A percentile compares a stretch with the other conserved stretches of the same genome.
These are phyloP conservation scores for Paraphysoderma sedebokerense DNA, from an alignment of 371 early-diverging fungal species.

Conservation along the genomic window DNA sequence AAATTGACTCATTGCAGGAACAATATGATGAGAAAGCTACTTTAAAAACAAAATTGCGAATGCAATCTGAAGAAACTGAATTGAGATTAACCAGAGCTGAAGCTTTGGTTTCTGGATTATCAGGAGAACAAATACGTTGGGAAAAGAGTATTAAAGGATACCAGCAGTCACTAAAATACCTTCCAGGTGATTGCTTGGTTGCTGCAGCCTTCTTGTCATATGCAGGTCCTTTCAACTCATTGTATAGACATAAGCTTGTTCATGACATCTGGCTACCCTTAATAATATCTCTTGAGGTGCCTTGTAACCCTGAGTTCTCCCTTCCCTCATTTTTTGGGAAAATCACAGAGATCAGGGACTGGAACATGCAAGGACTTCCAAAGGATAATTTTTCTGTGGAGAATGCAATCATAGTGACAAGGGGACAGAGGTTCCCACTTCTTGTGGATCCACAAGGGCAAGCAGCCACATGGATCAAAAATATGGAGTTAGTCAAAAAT, in stretches of 20 bases:
- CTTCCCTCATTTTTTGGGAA: conserved; percentile 26
- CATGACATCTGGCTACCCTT: conserved; percentile 20
- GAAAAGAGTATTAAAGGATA: conserved; percentile 25
- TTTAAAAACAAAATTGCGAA: conserved; percentile 26
- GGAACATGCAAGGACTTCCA: conserved; percentile 33
- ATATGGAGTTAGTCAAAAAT: conserved; percentile 21
- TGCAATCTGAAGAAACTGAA: conserved; percentile 30
- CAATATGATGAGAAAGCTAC: conserved; percentile 35
- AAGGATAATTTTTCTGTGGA: conserved; percentile 29
- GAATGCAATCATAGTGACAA: conserved; percentile 33
- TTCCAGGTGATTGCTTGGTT: conserved; percentile 31
- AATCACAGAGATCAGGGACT: conserved; percentile 26
- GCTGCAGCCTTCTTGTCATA: conserved; percentile 33
- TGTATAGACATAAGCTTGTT: conserved; percentile 20
- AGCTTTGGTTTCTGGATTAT: conserved; percentile 29
- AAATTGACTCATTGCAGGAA: conserved; percentile 22
- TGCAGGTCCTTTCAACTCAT: conserved; percentile 27
- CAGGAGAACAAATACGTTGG: conserved; percentile 32
- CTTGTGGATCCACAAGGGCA: conserved; percentile 38
- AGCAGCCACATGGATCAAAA: conserved; percentile 32
- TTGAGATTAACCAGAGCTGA: conserved; percentile 26
- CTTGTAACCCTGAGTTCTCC: conserved; percentile 23
- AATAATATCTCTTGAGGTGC: conserved; percentile 26
- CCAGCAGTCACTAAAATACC: conserved; percentile 20
- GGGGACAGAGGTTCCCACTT: conserved; percentile 30